These are phyloP conservation scores for Neurospora sp. DNA, from an alignment of 495 filamentous ascomycete genomes.

Conservation along the genomic window DNA sequence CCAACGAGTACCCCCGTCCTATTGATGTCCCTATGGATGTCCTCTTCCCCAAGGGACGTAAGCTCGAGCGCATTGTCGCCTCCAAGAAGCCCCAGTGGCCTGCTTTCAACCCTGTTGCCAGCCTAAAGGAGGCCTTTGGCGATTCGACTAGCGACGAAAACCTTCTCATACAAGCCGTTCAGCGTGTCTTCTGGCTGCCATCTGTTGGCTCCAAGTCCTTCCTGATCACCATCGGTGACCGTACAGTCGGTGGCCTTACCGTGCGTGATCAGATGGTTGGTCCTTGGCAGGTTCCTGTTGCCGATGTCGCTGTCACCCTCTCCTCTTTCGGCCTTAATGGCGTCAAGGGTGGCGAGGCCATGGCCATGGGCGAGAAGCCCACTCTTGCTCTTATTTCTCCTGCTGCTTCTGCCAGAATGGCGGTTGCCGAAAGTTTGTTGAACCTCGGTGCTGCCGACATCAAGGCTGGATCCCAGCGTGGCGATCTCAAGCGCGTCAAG, in stretches of 20 bases:
- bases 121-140: slow-evolving; percentile 40
- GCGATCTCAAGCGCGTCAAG: slow-evolving; percentile 58
- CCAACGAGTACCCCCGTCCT: slow-evolving; percentile 60
- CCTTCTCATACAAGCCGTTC: slow-evolving; percentile 62
- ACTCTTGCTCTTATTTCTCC: slow-evolving; percentile 83
- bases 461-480: slow-evolving; percentile 43
- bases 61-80: slow-evolving; percentile 69
- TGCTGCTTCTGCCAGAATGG: slow-evolving; percentile 91
- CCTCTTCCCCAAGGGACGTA: slow-evolving; percentile 84
- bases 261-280: slow-evolving; percentile 93
- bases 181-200: slow-evolving; percentile 73
- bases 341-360: slow-evolving; percentile 75
- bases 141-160: slow-evolving; percentile 44
- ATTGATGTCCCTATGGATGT: slow-evolving; percentile 89
- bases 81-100: slow-evolving; percentile 61
- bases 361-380: slow-evolving; percentile 95
- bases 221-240: slow-evolving; percentile 91
- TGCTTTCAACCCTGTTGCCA: slow-evolving; percentile 53
- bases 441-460: slow-evolving; percentile 85
- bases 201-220: slow-evolving; percentile 93
- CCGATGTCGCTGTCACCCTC: slow-evolving; percentile 85
- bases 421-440: slow-evolving; percentile 86
- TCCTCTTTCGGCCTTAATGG: slow-evolving; percentile 60
- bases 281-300: slow-evolving; percentile 90
- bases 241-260: slow-evolving; percentile 82